Evolutionary conservation across 1,139 yeast species (phyloP), one percentile per base, ranked within the genome.

Genomic region (Schwanniomyces etchellsii): DNA sequence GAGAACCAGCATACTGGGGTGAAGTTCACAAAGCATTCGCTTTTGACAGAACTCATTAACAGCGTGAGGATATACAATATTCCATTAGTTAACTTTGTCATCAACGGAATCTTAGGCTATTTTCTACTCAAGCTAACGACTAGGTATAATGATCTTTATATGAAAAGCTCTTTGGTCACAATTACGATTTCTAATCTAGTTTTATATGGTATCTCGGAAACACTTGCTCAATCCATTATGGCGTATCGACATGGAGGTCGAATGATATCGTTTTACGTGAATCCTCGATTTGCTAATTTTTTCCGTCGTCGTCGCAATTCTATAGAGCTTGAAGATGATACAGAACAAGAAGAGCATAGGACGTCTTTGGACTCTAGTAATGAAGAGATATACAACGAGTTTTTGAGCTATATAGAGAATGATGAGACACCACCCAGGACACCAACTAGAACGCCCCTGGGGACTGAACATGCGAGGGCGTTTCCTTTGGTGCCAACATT

Each of bases 171-270:
- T 1, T 55, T 88, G 16, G 51, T 82, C 12, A 88, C 96, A 4
- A 84, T 89, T 28, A 74, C 85, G 34, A 75, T 81, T n/a, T 80
- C 96, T 1, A 89, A 89, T 48, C 60, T 84, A 24, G 76, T 89
- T 9, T 61, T 89, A 4, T 85, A 80, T 51, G 96, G 96, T 0
- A 76, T 88, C 5, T 88, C 96, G 0, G 98, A 89, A 50, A 77
- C 91, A 0, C 55, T 88, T 37, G 98, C 97, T 0, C 98, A 91
- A 53, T 68, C 83, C 1, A 59, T 83, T 2, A 44, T 74, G 5
- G 49, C 68, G 23, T 70, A 57, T 37, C 35, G 48, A 10, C 40
- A 48, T 2, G 39, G 37, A 30, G 46, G 50, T 31, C 55, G 66
- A 28, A 22, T 34, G 29, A 28, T 52, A 24, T 35, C 43, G 22